These are phyloP conservation scores for Neofusicoccum laricinum DNA, from an alignment of 2,329 filamentous ascomycete genomes.

Conservation along the genomic window DNA sequence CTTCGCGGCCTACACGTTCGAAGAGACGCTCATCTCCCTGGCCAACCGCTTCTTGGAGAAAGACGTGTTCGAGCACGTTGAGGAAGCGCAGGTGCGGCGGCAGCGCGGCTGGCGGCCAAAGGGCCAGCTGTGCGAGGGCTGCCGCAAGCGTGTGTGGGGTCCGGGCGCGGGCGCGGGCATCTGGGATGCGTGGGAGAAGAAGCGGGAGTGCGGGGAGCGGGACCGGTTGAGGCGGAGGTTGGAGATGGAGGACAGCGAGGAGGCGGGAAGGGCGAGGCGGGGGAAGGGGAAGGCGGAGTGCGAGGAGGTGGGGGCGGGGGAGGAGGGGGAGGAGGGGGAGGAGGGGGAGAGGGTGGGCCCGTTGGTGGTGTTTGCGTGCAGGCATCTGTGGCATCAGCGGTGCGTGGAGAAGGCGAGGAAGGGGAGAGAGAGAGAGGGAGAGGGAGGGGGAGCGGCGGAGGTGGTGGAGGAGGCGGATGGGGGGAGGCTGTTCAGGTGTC, in stretches of 20 bases:
- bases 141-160: conserved; percentile 80
- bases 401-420: conserved; percentile 26
- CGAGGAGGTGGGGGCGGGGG: conserved; percentile 30
- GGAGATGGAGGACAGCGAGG: conserved; percentile 34
- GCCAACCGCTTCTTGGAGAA: conserved; percentile 85
- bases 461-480: background rate
- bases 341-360: conserved; percentile 34
- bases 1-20: conserved; percentile 93
- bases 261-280: conserved; percentile 42
- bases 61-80: conserved; percentile 81
- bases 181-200: conserved; percentile 78
- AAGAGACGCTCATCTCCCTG: conserved; percentile 81
- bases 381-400: conserved; percentile 38
- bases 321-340: conserved; percentile 38
- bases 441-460: background rate
- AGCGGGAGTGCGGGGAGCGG: conserved; percentile 44
- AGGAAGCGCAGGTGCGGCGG: conserved; percentile 68
- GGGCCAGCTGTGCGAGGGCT: conserved; percentile 84
- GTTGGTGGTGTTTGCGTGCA: conserved; percentile 39
- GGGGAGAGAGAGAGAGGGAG: background rate
- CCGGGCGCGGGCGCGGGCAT: conserved; percentile 73
- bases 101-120: conserved; percentile 86
- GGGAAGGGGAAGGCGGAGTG: conserved; percentile 50
- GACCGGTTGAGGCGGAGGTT: conserved; percentile 40
- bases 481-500: conserved; percentile 10